These are phyloP conservation scores for Candida sojae DNA, from an alignment of 1,139 yeast species.

Conservation along the genomic window DNA sequence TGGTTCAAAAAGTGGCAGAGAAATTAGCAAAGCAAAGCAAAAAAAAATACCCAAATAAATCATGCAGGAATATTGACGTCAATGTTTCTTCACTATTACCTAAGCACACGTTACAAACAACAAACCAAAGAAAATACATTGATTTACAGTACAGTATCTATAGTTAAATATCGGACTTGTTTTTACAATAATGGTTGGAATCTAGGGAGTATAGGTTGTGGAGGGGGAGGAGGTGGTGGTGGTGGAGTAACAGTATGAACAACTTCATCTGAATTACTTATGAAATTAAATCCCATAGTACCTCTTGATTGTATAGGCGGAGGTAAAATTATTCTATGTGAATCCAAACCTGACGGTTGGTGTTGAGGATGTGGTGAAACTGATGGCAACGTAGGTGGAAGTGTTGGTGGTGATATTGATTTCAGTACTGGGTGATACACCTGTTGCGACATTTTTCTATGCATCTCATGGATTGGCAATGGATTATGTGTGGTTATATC, in stretches of 20 bases:
- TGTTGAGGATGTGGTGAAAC: neutral
- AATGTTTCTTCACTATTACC: constrained; percentile 1
- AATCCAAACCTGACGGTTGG: constrained; percentile 10
- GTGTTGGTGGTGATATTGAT: constrained; percentile 7
- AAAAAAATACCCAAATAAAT: neutral
- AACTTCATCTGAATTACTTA: constrained; percentile 16
- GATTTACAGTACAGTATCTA: neutral
- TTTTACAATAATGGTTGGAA: constrained; percentile 38
- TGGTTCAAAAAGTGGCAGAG: neutral
- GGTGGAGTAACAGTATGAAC: constrained; percentile 22
- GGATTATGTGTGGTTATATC: constrained; percentile 38
- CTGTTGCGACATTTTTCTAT: constrained; percentile 10
- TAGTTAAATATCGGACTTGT: too few relatives aligned
- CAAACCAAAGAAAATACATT: too few relatives aligned
- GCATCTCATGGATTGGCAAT: constrained; percentile 36
- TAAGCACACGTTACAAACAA: neutral
- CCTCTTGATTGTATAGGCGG: constrained; percentile 25
- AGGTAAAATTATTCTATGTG: constrained; percentile 30
- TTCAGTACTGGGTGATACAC: constrained; percentile 7
- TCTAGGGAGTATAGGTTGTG: constrained; percentile 33
- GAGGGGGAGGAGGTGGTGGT: constrained; percentile 26
- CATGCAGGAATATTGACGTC: constrained; percentile 12
- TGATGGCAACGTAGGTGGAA: constrained; percentile 7
- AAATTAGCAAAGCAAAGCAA: neutral
- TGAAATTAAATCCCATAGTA: constrained; percentile 8